phyloP scores from a whole-genome alignment of 163 green algal species.

The Prototheca wickerhamii region DNA sequence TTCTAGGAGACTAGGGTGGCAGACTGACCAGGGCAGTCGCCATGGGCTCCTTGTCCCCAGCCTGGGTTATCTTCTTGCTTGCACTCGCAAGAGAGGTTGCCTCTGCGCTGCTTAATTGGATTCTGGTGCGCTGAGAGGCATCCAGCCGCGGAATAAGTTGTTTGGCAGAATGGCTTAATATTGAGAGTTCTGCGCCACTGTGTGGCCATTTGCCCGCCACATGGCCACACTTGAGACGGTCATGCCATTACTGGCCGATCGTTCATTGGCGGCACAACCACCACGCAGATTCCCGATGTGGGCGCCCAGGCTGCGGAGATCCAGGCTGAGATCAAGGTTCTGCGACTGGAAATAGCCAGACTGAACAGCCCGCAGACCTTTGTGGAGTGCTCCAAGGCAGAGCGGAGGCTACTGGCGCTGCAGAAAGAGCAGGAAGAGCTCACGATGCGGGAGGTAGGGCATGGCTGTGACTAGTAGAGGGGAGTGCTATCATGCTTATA shows the following conservation, averaged over 20 bases:
- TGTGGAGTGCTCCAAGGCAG: conserved; percentile 16
- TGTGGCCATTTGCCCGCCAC: not conserved
- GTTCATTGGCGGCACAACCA: not conserved
- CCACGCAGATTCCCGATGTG: not conserved
- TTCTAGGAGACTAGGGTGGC: too few species aligned
- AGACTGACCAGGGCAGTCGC: too few species aligned
- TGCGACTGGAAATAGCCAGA: not conserved
- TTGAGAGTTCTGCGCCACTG: too few species aligned
- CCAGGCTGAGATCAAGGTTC: not conserved
- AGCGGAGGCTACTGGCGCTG: conserved; percentile 15
- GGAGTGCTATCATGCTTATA: not conserved
- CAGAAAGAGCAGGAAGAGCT: conserved; percentile 17
- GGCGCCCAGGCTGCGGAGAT: not conserved
- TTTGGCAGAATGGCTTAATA: too few species aligned
- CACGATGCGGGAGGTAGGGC: not conserved
- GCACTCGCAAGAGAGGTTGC: too few species aligned
- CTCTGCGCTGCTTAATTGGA: too few species aligned
- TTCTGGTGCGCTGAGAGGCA: too few species aligned
- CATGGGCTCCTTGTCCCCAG: too few species aligned
- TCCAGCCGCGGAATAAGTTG: too few species aligned
- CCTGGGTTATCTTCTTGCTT: too few species aligned
- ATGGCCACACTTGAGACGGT: not conserved
- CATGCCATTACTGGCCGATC: not conserved
- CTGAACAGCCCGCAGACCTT: conserved; percentile 11
- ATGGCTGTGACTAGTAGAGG: not conserved